These are phyloP conservation scores for Centaurea solstitialis DNA, from an alignment of 129 eudicot genomes.

Conservation along the genomic window DNA sequence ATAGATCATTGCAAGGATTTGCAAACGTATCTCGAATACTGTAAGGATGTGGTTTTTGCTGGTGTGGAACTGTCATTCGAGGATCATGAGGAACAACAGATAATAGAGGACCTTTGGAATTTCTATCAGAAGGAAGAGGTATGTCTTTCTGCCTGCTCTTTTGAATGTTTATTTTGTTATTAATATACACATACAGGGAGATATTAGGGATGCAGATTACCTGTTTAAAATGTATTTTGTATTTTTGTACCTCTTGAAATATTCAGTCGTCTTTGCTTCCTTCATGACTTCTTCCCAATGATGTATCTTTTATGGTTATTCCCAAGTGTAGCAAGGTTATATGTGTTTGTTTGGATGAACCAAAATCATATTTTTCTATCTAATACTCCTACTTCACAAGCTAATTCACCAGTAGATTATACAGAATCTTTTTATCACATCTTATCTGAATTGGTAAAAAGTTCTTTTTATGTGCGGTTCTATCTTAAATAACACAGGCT, in stretches of 20 bases:
- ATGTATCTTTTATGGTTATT: too few relatives aligned
- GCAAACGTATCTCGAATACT: conserved; percentile 63
- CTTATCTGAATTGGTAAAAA: too few relatives aligned
- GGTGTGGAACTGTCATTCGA: conserved; percentile 57
- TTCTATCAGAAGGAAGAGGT: conserved; percentile 61
- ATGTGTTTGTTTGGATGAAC: too few relatives aligned
- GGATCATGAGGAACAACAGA: conserved; percentile 53
- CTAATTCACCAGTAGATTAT: too few relatives aligned
- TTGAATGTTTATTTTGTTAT: not conserved
- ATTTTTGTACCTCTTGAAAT: not conserved
- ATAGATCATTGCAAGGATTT: conserved; percentile 63
- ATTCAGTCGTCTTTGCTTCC: too few relatives aligned
- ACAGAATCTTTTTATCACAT: too few relatives aligned
- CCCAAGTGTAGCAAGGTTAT: not conserved
- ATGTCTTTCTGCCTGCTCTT: not conserved
- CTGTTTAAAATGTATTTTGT: not conserved
- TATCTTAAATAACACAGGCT: too few relatives aligned
- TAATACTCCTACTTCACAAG: too few relatives aligned
- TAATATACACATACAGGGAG: not conserved
- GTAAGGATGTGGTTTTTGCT: conserved; percentile 73
- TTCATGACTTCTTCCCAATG: too few relatives aligned
- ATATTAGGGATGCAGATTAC: not conserved
- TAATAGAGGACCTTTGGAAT: conserved; percentile 51
- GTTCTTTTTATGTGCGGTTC: too few relatives aligned
- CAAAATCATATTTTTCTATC: too few relatives aligned